Percentiles rank a stretch among this genome's conserved stretches.
These are phyloP conservation scores for Phlebiopsis gigantea DNA, from an alignment of 768 basidiomycete genomes.

Conservation along the genomic window DNA sequence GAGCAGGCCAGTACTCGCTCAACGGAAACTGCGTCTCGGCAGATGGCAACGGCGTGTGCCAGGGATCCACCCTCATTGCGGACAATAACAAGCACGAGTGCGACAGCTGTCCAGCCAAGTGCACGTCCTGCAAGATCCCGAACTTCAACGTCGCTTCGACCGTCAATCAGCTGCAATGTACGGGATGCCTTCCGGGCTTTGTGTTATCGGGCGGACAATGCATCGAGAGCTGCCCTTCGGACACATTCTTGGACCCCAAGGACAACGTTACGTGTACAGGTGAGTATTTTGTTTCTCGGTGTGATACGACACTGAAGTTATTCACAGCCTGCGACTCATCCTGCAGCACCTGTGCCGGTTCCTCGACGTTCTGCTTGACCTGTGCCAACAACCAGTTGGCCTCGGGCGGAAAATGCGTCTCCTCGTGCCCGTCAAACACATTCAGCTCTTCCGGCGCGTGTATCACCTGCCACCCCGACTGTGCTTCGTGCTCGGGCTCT, in stretches of 20 bases:
- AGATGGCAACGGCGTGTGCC: slow-evolving; percentile 66
- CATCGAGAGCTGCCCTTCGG: slow-evolving; percentile 63
- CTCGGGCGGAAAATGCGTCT: slow-evolving; percentile 67
- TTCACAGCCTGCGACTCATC: slow-evolving; percentile 60
- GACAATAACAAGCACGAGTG: slow-evolving; percentile 83
- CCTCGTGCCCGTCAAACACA: slow-evolving; percentile 67
- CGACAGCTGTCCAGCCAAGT: slow-evolving; percentile 82
- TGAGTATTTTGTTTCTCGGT: slow-evolving; percentile 30
- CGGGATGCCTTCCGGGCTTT: slow-evolving; percentile 72
- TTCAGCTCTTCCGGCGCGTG: slow-evolving; percentile 66
- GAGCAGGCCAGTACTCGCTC: slow-evolving; percentile 51
- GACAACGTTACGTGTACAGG: slow-evolving; percentile 73
- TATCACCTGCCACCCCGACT: slow-evolving; percentile 79
- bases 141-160: slow-evolving; percentile 68
- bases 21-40: slow-evolving; percentile 69
- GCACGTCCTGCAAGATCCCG: slow-evolving; percentile 71
- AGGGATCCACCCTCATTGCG: slow-evolving; percentile 62
- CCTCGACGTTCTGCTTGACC: slow-evolving; percentile 65
- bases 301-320: slow-evolving; percentile 2
- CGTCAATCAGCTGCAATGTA: slow-evolving; percentile 62
- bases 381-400: slow-evolving; percentile 66
- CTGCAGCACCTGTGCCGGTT: slow-evolving; percentile 67
- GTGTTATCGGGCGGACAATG: slow-evolving; percentile 70
- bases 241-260: slow-evolving; percentile 63
- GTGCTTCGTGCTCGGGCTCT: slow-evolving; percentile 74